Conservation (phyloP, 257 asterid genomes). For the Prunella vulgaris region DNA sequence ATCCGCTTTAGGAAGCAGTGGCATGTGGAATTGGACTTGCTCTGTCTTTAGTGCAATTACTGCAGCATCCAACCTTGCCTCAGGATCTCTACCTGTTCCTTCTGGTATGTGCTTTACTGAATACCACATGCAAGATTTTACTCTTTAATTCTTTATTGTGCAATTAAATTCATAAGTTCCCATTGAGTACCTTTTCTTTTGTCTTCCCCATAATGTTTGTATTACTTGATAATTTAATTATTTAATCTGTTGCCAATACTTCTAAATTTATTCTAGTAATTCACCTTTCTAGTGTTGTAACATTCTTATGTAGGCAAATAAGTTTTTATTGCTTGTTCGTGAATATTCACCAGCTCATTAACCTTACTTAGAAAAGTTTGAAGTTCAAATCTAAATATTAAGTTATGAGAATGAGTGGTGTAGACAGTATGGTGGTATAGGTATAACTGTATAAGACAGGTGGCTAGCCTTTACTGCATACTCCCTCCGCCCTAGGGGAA, state of each 20-base stretch:
- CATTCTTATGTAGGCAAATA: neutral
- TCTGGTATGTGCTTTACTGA: constrained; percentile 48
- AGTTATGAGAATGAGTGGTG: constrained; percentile 4
- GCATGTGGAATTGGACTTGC: constrained; percentile 97
- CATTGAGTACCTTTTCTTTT: neutral
- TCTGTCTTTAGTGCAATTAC: constrained; percentile 93
- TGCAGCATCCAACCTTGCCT: constrained; percentile 94
- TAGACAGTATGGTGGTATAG: neutral
- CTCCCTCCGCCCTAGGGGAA: too few relatives aligned
- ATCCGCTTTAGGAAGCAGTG: constrained; percentile 91
- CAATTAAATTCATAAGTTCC: neutral
- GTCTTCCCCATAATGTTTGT: neutral
- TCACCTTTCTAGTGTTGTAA: neutral
- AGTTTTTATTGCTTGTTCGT: neutral
- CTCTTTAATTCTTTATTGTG: neutral
- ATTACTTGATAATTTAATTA: neutral
- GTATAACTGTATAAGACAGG: neutral
- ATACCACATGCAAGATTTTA: neutral
- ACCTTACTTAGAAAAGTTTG: neutral
- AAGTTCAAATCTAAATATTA: constrained; percentile 3
- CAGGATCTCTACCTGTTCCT: constrained; percentile 78
- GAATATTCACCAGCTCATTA: neutral
- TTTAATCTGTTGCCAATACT: neutral
- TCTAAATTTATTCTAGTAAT: neutral
- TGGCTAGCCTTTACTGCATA: neutral